phyloP scores from a whole-genome alignment of 257 asterid species.

The Lavandula angustifolia region DNA sequence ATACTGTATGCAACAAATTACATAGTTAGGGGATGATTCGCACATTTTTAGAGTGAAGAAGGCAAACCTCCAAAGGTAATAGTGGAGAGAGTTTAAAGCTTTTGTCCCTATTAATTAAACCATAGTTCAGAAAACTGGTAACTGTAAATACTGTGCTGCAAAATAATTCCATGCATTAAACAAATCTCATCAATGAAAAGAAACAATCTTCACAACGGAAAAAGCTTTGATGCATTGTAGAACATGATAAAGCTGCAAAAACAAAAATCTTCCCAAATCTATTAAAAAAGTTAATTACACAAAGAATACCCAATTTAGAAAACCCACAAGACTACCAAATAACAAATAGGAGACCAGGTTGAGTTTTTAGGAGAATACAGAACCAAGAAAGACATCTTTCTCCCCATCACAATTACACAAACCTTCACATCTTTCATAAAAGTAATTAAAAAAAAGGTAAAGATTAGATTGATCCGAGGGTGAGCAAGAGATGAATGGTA shows the following conservation, averaged over 20 bases:
- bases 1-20: too few relatives aligned
- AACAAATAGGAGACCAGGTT: slow-evolving; percentile 33
- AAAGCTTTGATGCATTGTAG: too few relatives aligned
- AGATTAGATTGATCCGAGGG: slow-evolving; percentile 24
- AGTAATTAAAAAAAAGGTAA: slow-evolving; percentile 27
- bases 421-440: slow-evolving; percentile 35
- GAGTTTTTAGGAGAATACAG: slow-evolving; percentile 27
- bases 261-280: slow-evolving; percentile 31
- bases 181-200: too few relatives aligned
- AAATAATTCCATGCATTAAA: too few relatives aligned
- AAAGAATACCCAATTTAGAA: slow-evolving; percentile 45
- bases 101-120: too few relatives aligned
- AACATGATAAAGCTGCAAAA: background rate
- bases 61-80: too few relatives aligned
- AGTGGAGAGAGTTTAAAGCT: too few relatives aligned
- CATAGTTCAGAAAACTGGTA: too few relatives aligned
- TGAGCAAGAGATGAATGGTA: slow-evolving; percentile 26
- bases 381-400: slow-evolving; percentile 1
- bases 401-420: slow-evolving; percentile 37
- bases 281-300: slow-evolving; percentile 42
- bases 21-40: too few relatives aligned
- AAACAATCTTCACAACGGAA: too few relatives aligned
- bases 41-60: too few relatives aligned
- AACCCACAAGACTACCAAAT: slow-evolving; percentile 41
- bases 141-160: too few relatives aligned